Evolutionary conservation across 2,329 filamentous ascomycete species (phyloP).

Genomic region (Teratosphaeria zuluensis): DNA sequence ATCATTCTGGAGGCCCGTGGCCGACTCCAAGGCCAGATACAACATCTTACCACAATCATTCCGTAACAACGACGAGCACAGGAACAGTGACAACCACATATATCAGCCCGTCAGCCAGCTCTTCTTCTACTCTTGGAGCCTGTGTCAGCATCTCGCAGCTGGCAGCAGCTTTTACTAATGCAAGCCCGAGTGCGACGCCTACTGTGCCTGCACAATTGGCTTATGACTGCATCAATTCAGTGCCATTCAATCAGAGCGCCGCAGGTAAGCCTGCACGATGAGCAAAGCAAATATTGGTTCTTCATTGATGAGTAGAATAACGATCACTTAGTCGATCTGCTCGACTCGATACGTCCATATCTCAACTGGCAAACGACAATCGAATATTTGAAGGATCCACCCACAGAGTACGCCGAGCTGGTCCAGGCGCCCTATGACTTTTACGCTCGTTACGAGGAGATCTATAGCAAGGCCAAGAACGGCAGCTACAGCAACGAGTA

Average conservation of each 20-base stretch:
- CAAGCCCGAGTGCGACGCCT: conserved; percentile 20
- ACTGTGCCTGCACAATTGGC: conserved; percentile 36
- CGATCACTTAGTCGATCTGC: conserved; percentile 23
- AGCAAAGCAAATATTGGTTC: background rate
- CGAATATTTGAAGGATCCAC: conserved; percentile 36
- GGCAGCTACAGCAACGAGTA: conserved; percentile 33
- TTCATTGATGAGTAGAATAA: conserved; percentile 11
- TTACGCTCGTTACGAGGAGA: conserved; percentile 28
- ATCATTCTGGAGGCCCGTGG: background rate
- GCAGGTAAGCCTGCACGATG: conserved; percentile 8
- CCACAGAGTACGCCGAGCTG: conserved; percentile 36
- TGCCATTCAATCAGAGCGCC: conserved; percentile 35
- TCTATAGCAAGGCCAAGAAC: conserved; percentile 29
- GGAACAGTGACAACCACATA: background rate
- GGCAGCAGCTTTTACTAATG: conserved; percentile 13
- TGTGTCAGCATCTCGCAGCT: conserved; percentile 20
- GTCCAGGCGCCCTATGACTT: conserved; percentile 36
- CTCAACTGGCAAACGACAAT: conserved; percentile 38
- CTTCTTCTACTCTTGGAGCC: conserved; percentile 1
- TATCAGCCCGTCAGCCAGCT: background rate
- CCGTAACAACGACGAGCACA: background rate
- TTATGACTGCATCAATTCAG: conserved; percentile 37
- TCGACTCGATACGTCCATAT: conserved; percentile 37
- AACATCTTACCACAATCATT: background rate
- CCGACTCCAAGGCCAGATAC: background rate